Evolutionary conservation across 78 protist species (phyloP).

Genomic region (Cyanophora paradoxa): DNA sequence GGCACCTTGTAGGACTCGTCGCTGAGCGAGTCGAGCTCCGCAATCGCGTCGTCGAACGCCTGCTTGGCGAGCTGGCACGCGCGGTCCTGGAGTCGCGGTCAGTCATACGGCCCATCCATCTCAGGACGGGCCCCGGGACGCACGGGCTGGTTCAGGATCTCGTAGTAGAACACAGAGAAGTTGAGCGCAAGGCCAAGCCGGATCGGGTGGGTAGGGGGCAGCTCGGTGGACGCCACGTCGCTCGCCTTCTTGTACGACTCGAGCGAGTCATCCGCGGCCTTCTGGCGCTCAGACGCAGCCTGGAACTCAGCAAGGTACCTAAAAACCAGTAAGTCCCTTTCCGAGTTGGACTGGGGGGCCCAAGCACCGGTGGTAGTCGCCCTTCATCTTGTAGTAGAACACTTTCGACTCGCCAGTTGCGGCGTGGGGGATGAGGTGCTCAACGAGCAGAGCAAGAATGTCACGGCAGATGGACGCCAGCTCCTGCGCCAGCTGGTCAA

Average conservation of each 20-base stretch:
- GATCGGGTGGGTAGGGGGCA: constrained; percentile 94
- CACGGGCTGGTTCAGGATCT: constrained; percentile 85
- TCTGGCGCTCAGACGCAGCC: background rate
- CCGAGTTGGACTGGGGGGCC: background rate
- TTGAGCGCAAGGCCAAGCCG: constrained; percentile 98
- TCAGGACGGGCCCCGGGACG: too few relatives aligned
- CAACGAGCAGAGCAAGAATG: constrained; percentile 10
- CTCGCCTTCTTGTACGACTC: constrained; percentile 29
- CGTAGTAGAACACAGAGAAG: constrained; percentile 97
- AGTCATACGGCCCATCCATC: too few relatives aligned
- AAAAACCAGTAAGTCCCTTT: constrained; percentile 40
- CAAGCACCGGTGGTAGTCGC: constrained; percentile 66
- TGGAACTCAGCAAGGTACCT: constrained; percentile 56
- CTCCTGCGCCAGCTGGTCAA: constrained; percentile 28
- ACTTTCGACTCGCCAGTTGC: constrained; percentile 34
- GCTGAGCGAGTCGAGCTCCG: constrained; percentile 85
- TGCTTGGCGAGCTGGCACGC: constrained; percentile 83
- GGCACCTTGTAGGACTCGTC: constrained; percentile 96
- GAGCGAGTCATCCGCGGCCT: constrained; percentile 18
- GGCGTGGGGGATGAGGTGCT: constrained; percentile 15
- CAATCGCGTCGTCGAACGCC: constrained; percentile 89
- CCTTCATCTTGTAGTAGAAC: constrained; percentile 53
- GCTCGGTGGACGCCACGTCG: constrained; percentile 64
- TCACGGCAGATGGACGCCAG: constrained; percentile 41
- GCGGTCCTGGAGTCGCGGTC: background rate